Base-by-base conservation (phyloP, 768 basidiomycete species). In the Lentinula lateritia region DNA sequence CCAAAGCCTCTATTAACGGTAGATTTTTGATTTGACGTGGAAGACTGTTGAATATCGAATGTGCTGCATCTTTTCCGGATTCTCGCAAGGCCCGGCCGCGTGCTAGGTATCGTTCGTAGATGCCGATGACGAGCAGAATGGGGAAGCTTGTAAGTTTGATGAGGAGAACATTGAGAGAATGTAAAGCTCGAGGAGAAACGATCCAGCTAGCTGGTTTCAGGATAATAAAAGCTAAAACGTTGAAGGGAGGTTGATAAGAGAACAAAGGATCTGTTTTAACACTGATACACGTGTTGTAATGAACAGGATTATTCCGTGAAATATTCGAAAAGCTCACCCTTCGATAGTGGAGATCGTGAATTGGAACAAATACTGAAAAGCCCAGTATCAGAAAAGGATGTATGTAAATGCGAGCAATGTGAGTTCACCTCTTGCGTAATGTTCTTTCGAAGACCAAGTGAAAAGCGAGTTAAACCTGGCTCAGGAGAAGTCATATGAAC, bases 161-260 rank as follows among this genome's bases (percentile, higher is more conserved):
- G 55, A 93, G 78, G 70, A 93, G 87, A 3, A 95, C 93, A 65
- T 96, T 96, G 39, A 83, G 75, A 1, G 87, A 81, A 68, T 97
- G 95, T n/a, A 96, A 74, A 9, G 84, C 79, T 41, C 92, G 83
- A 2, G 93, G 92, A 3, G 87, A 80, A 15, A 93, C 73, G 43
- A 92, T 67, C 72, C 82, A 95, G 65, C 87, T 88, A 28, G 88
- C 79, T 12, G 94, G 92, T 70, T 91, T 89, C 53, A 96, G 80
- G 61, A 96, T 77, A 34, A 85, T 61, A 70, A 94, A 87, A 1
- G 95, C 95, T 18, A 91, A 75, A 18, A 93, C 75, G 67, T 92
- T 93, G 81, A 93, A 93, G 1, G 94, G 94, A 1, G 92, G 92
- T 65, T 94, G 91, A 67, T 97, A 96, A 52, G 89, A 93, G 76